Base-by-base conservation (phyloP, 495 filamentous ascomycete species). In the Aspergillus egyptiacus region DNA sequence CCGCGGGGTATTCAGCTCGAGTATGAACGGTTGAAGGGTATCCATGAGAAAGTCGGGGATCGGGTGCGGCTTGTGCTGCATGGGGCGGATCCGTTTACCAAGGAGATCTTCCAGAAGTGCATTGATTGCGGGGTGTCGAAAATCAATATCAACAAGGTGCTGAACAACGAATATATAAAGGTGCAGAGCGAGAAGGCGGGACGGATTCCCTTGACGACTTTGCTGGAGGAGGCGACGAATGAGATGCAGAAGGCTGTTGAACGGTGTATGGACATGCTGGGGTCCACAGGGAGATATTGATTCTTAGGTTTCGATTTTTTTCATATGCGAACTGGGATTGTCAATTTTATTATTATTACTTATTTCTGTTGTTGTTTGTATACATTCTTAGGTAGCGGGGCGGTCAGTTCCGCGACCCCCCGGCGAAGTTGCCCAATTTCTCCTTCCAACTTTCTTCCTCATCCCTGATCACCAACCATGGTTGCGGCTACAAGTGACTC, bases 61-160 rank as follows among this genome's bases (percentile, higher is more conserved):
- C 60, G 71, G 40, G 85, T 89, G 15, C 61, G 75, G 48, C 59
- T 93, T 37, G 87, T 89, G 11, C 69, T 91, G 62, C 87, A 93
- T 62, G 87, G 87, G 9, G 83, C 86, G 20, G 85, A 89, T 60
- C 81, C 82, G 0, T 90, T 89, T 58, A 80, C 78, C 14, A 68
- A 81, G 66, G 77, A 77, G 49, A 85, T 85, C 28, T 86, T 87
- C 50, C 58, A 69, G 39, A 72, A 76, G 59, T 87, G 83, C 58
- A 86, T 93, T 60, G 74, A 71, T 30, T 76, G 71, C 43, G 86
- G 87, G 2, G 82, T 91, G 44, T 77, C 77, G 32, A 89, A 91
- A 71, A 71, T 87, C 51, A 93, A 93, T 69, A 84, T 91, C 50
- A 91, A 93, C 63, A 85, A 88, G 68, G 80, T 85, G 36, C 75